Evolutionary conservation across 225 moss, liverwort and hornwort species (phyloP).

Genomic region (Straminergon stramineum): DNA sequence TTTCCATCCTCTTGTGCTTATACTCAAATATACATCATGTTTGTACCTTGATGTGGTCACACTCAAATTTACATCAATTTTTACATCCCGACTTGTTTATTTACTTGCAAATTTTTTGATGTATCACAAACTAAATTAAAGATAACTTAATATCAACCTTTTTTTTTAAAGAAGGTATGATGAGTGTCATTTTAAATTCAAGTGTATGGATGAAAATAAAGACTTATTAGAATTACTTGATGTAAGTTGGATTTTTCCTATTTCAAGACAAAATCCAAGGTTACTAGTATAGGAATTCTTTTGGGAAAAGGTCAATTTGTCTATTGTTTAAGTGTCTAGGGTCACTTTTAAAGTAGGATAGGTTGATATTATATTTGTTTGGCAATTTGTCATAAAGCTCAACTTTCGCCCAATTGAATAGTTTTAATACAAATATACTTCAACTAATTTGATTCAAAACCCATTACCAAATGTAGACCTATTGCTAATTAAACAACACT

Average conservation of each 20-base stretch:
- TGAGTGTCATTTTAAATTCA: not conserved
- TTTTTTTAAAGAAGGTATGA: not conserved
- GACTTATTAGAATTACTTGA: not conserved
- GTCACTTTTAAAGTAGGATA: not conserved
- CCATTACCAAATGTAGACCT: too few species aligned
- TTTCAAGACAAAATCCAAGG: accelerated
- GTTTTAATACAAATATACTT: not conserved
- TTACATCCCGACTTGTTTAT: not conserved
- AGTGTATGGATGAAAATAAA: not conserved
- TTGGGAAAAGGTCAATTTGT: not conserved
- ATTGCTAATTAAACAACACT: too few species aligned
- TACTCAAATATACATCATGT: not conserved
- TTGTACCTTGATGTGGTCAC: too few species aligned
- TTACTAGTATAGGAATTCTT: not conserved
- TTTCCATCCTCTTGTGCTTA: too few species aligned
- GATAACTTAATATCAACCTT: not conserved
- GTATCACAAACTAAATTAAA: not conserved
- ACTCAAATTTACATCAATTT: not conserved
- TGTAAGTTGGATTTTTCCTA: not conserved
- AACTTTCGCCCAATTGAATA: not conserved
- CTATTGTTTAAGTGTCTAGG: not conserved
- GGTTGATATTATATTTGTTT: not conserved
- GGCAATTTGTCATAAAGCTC: not conserved
- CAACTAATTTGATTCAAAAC: not conserved
- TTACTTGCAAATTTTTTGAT: not conserved